Evolutionary conservation across 768 basidiomycete genomes (phyloP), one percentile per base, ranked within the genome.

Genomic region (Lyophyllum semitale): DNA sequence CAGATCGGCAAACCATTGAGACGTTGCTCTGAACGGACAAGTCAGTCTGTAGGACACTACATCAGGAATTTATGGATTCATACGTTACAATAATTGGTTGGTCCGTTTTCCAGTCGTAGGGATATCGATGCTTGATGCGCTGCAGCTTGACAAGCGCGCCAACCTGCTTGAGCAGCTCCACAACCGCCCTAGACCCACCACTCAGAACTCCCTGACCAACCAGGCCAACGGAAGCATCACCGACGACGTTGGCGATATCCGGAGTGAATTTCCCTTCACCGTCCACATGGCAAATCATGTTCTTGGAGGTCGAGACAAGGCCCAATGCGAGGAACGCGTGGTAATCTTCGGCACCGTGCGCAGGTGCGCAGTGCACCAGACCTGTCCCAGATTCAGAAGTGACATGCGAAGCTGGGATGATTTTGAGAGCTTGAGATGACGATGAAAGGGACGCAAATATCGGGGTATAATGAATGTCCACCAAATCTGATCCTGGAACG

Each of bases 1-100:
- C 22, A 98, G 73, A 66, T 96, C 91, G 3, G 95, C 94, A 66
- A 99, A 99, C 96, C 96, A 99, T 62, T 98, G 96, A 0, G 91
- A 93, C 1, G 95, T 98, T 0, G 95, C 92, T 15, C 93, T 93
- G 59, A 18, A 54, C 41, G 25, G 22, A 45, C 30, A 53, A 42
- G 41, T 25, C 27, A 29, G 20, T 8, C 20, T 43, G 38, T 15
- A 32, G 37, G 20, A 13, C 8, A 29, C 2, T 15, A 29, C 17
- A 27, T 11, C 45, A 35, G 45, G 13, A 26, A 13, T 33, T 27
- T 22, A 8, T 25, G 3, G 23, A 22, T 17, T 70, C 87, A 58
- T 65, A 95, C 92, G 88, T 88, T 58, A 93, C 82, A 62, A 98
- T 95, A 64, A 98, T 86, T 0, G 96, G 95, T 64, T 93, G 77